Evolutionary conservation across 805 yeast genomes (phyloP), one percentile per base, ranked within the genome.

Genomic region (Saccharomycopsis malanga): DNA sequence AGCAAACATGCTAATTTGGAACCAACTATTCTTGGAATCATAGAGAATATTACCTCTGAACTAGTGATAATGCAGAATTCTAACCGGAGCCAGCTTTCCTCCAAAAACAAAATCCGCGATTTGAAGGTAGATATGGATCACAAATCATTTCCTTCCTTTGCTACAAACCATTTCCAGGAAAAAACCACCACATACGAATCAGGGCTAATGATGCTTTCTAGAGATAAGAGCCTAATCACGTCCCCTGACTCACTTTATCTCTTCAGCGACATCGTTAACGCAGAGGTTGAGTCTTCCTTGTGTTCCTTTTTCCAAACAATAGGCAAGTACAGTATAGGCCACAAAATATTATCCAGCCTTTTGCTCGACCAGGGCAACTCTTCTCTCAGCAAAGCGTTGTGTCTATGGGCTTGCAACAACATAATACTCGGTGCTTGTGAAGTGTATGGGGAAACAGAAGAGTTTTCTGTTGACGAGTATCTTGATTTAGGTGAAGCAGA

Each of bases 351-450:
- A 23, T 38, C 34, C 20, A 18, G 14, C 3, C 37, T 50, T 14
- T 38, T 52, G 20, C n/a, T 45, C n/a, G 43, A 42, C n/a, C 37
- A 21, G 14, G 46, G 46, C 3, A 41, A 42, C 25, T 41, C 49
- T 7, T 21, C 27, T 10, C 35, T 44, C 12, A 35, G 32, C 12
- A 55, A 51, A 12, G 53, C 67, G 0, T 51, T 65, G 2, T 54
- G 61, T 1, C 47, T 72, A 15, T 74, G 77, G 78, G 55, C 71
- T 3, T 48, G 66, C 0, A 61, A 70, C 14, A 58, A 55, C 35
- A 44, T 70, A 29, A 45, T 65, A 10, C 12, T 17, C 53, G 57
- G 35, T 64, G 66, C 53, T 35, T 39, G 52, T 6, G 46, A 30
- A 15, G 35, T 48, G 5, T 49, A 46, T 21, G 52, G 59, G 12